Evolutionary conservation across 169 alveolate genomes (phyloP).

Genomic region (Babesia divergens): DNA sequence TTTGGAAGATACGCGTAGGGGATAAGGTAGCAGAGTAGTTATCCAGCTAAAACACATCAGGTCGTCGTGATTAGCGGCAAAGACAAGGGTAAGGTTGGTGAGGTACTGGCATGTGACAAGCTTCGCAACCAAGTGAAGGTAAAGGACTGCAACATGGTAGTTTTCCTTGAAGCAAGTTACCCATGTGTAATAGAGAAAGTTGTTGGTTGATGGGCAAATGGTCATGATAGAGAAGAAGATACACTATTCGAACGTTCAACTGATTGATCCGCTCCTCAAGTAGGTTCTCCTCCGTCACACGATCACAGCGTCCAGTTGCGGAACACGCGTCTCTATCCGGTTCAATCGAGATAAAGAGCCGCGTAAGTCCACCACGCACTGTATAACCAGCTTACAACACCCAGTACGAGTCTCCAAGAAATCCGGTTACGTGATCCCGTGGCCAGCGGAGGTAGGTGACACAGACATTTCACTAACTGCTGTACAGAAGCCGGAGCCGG

Average conservation of each 20-base stretch:
- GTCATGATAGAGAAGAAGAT: constrained; percentile 79
- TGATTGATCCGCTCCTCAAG: constrained; percentile 80
- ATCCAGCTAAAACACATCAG: constrained; percentile 9
- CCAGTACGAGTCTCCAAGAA: constrained; percentile 82
- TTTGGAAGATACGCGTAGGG: constrained; percentile 84
- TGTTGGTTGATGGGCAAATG: constrained; percentile 66
- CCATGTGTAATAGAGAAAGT: constrained; percentile 44
- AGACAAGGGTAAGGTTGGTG: constrained; percentile 80
- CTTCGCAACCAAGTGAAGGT: constrained; percentile 81
- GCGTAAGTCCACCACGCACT: constrained; percentile 32
- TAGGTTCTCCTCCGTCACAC: neutral
- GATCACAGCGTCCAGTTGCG: constrained; percentile 24
- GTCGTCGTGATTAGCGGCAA: constrained; percentile 83
- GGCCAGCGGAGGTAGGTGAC: constrained; percentile 76
- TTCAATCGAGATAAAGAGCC: constrained; percentile 67
- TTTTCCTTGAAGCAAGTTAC: neutral
- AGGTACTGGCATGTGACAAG: constrained; percentile 77
- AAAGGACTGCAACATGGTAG: constrained; percentile 82
- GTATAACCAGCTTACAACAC: constrained; percentile 1
- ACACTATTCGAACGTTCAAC: constrained; percentile 85
- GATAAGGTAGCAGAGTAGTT: constrained; percentile 61
- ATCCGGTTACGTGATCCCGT: constrained; percentile 85
- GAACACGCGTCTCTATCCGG: constrained; percentile 69
- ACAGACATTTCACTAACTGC: neutral
- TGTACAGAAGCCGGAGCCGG: constrained; percentile 63